Evolutionary conservation across 139 green algal species (phyloP), one percentile per base, ranked within the genome.

Genomic region (Chlamydomonas sphaeroides): DNA sequence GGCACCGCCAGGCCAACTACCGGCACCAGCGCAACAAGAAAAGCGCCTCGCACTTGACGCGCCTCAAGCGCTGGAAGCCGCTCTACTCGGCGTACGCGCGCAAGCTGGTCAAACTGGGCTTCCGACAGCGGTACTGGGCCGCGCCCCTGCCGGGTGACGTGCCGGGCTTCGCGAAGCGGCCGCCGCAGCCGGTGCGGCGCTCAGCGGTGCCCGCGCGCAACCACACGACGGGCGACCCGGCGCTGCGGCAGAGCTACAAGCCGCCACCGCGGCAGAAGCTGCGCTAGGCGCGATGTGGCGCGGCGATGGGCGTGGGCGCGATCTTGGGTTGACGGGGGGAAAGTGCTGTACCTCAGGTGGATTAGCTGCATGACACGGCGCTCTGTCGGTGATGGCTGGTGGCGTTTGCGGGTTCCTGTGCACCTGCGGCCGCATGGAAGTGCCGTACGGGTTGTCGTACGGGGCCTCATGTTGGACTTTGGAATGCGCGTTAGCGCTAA

Each of bases 1-100:
- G 82, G 82, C 82, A 87, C 82, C 78, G 78, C 14, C 82, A 87
- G 65, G 70, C 82, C 51, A 83, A 83, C 57, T 74, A 59, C 65
- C 62, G 49, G 38, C 75, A 79, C 71, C 38, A 79, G 32, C 82
- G 82, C 41, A 38, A 73, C 53, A 30, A 26, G 65, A 80, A 80
- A 35, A 63, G 7, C 0, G 66, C 53, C 15, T 65, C 36, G 5
- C 51, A 57, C 5, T 73, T 87, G 15, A 73, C 57, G 32, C 65
- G 82, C 2, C 73, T 87, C 18, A 74, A 74, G 65, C 63, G 73
- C 51, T 83, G 65, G 73, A 87, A 87, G 82, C 63, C 82, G 20
- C 74, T 87, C 32, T 32, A 48, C 1, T 5, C 26, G 5, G 53
- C 82, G 26, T 66, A 68, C 49, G 65, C 82, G 0, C 25, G 51